Evolutionary conservation across 805 yeast species (phyloP), one percentile per base, ranked within the genome.

Genomic region (Blastobotrys robertii): DNA sequence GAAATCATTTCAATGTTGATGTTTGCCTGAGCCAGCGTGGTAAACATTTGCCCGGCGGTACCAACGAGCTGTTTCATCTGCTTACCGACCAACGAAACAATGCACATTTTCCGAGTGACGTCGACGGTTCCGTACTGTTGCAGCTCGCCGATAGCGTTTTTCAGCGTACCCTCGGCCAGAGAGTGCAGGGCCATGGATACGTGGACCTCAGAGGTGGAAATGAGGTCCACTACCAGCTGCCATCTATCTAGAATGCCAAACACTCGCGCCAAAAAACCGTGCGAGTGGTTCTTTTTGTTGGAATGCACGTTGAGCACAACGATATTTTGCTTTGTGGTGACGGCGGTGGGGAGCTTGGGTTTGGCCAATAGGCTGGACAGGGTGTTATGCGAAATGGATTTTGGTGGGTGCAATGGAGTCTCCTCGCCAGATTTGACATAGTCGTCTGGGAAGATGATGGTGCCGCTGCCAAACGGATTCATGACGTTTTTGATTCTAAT

Each of bases 51-150:
- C 38, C 97, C 96, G 0, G 98, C 98, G 59, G 86, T 88, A 58
- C 98, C 98, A 47, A 92, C 84, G 60, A 82, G 76, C 60, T 88
- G 95, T 59, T 87, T 87, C 97, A 92, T 90, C 62, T 90, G 95
- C 58, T 85, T 87, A 35, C 98, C 98, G 41, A 92, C 97, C 44
- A 92, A 72, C 2, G 97, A 87, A 28, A 92, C 83, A 59, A 92
- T 92, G 50, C 95, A 80, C 81, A 92, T 77, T 49, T 81, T 77
- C 50, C 84, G 76, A 1, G 94, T 84, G 39, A 88, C 79, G 54
- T 92, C 98, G 37, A 90, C 95, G 1, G 82, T 70, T 38, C 98
- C 98, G 66, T 84, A 78, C 52, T 73, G 74, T 44, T 79, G 74
- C 54, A 92, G 72, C 56, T 88, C 95, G 37, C 72, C 76, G 38